Evolutionary conservation across 768 basidiomycete genomes (phyloP).

Genomic region (Boletus rubroflammeus): DNA sequence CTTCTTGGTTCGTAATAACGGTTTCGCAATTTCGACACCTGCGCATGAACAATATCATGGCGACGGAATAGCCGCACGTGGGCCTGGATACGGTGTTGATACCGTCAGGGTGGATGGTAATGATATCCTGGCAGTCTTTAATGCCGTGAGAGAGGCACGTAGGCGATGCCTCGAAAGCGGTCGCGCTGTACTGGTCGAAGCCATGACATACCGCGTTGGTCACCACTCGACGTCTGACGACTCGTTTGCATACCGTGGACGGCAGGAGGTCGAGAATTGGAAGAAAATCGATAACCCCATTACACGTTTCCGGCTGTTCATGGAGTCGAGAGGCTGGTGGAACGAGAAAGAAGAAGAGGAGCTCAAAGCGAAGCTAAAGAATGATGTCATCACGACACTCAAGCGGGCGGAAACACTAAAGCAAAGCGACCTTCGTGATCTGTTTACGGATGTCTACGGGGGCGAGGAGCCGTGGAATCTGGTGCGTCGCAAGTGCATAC

Average conservation of each 20-base stretch:
- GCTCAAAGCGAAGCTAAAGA: slow-evolving; percentile 63
- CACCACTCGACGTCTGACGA: slow-evolving; percentile 96
- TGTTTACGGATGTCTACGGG: slow-evolving; percentile 87
- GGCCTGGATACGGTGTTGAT: slow-evolving; percentile 87
- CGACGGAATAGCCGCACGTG: slow-evolving; percentile 89
- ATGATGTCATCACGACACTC: slow-evolving; percentile 75
- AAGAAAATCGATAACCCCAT: slow-evolving; percentile 91
- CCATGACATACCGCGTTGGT: slow-evolving; percentile 92
- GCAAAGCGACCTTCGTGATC: slow-evolving; percentile 66
- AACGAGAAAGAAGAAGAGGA: slow-evolving; percentile 66
- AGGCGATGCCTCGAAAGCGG: slow-evolving; percentile 70
- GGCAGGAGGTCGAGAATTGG: slow-evolving; percentile 87
- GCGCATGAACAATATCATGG: slow-evolving; percentile 86
- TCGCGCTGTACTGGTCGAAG: slow-evolving; percentile 80
- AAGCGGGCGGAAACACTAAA: slow-evolving; percentile 69
- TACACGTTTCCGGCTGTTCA: slow-evolving; percentile 75
- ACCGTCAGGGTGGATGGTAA: slow-evolving; percentile 94
- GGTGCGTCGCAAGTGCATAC: slow-evolving; percentile 43
- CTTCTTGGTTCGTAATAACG: slow-evolving; percentile 79
- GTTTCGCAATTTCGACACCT: slow-evolving; percentile 94
- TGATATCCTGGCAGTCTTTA: slow-evolving; percentile 80
- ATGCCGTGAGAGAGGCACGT: slow-evolving; percentile 69
- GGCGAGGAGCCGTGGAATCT: slow-evolving; percentile 83
- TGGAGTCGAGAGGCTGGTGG: slow-evolving; percentile 89
- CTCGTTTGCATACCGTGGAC: slow-evolving; percentile 87